phyloP scores from a whole-genome alignment of 768 basidiomycete species.

The Arthromyces matolae region DNA sequence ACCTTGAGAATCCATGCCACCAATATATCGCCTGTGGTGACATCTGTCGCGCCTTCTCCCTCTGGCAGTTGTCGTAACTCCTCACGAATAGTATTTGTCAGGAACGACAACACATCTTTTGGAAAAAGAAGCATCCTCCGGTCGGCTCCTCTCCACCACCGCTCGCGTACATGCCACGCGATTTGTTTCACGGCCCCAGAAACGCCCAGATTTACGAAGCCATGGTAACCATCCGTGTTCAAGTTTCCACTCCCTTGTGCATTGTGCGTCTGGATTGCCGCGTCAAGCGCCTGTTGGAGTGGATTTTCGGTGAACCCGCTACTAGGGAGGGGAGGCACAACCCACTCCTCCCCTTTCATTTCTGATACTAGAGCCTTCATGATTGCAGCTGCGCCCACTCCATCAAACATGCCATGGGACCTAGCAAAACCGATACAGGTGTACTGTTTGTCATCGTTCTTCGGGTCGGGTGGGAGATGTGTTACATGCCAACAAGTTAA shows the following conservation, averaged over 20 bases:
- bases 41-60: slow-evolving; percentile 17
- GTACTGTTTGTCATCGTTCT: slow-evolving; percentile 24
- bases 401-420: slow-evolving; percentile 42
- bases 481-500: slow-evolving; percentile 44
- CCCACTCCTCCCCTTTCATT: slow-evolving; percentile 34
- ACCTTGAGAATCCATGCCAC: slow-evolving; percentile 42
- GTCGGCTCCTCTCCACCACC: slow-evolving; percentile 34
- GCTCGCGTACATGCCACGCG: slow-evolving; percentile 34
- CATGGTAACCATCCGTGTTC: slow-evolving; percentile 12
- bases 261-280: slow-evolving; percentile 6
- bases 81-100: slow-evolving; percentile 29
- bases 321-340: slow-evolving; percentile 29
- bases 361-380: slow-evolving; percentile 38
- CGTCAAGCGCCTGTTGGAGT: slow-evolving; percentile 27
- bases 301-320: slow-evolving; percentile 32
- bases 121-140: slow-evolving; percentile 32
- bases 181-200: slow-evolving; percentile 27
- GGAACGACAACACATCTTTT: slow-evolving; percentile 21
- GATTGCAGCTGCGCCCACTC: slow-evolving; percentile 33
- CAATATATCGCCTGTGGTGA: slow-evolving; percentile 36
- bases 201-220: slow-evolving; percentile 27
- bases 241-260: background rate
- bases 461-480: slow-evolving; percentile 31
- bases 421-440: slow-evolving; percentile 40
- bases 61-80: slow-evolving; percentile 19